phyloP scores from a whole-genome alignment of 371 early-diverging fungal genomes.

The Smittium mucronatum region DNA sequence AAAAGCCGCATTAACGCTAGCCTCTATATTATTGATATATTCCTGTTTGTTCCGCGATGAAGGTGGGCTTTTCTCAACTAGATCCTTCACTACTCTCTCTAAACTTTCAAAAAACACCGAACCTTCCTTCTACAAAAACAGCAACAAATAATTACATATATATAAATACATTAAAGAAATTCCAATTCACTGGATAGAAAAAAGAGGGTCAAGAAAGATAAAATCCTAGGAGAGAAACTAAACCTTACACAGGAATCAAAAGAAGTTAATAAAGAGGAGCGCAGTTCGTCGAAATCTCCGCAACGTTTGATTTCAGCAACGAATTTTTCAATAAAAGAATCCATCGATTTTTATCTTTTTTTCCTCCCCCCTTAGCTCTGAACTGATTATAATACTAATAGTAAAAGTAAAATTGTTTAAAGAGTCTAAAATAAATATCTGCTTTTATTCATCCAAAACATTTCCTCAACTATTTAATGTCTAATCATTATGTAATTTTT shows the following conservation, averaged over 20 bases:
- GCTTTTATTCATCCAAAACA: too few relatives aligned
- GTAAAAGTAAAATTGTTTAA: too few relatives aligned
- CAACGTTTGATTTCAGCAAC: not conserved
- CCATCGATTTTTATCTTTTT: not conserved
- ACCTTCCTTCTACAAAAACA: not conserved
- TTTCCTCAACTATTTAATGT: too few relatives aligned
- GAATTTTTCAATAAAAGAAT: not conserved
- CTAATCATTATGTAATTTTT: too few relatives aligned
- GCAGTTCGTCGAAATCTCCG: not conserved
- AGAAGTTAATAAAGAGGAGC: not conserved
- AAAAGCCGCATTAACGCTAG: not conserved
- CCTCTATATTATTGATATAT: not conserved
- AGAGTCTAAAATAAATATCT: too few relatives aligned
- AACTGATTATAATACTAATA: too few relatives aligned
- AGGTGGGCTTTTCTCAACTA: not conserved
- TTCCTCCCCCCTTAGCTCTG: too few relatives aligned
- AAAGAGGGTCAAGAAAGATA: too few relatives aligned
- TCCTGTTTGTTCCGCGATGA: not conserved
- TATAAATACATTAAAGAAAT: too few relatives aligned
- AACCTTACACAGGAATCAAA: not conserved
- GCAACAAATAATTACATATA: not conserved
- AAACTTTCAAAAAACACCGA: not conserved
- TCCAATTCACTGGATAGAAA: too few relatives aligned
- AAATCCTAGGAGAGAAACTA: too few relatives aligned
- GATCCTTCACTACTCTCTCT: not conserved